phyloP scores from a whole-genome alignment of 2,329 filamentous ascomycete species.

The Pseudogymnoascus verrucosus region DNA sequence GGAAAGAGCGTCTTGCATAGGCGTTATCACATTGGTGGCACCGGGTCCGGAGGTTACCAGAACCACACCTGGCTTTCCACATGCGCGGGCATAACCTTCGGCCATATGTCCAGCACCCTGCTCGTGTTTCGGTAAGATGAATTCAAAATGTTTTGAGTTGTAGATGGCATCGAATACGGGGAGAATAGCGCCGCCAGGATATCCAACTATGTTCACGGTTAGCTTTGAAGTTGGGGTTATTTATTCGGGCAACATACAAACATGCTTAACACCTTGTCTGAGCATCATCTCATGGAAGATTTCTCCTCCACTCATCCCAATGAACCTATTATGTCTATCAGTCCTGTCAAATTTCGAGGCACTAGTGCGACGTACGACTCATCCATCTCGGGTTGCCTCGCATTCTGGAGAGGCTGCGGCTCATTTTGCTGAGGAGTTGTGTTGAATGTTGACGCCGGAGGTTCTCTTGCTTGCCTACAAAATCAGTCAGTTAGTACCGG shows the following conservation, averaged over 20 bases:
- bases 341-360: conserved; percentile 9
- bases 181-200: conserved; percentile 91
- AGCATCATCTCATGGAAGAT: conserved; percentile 99
- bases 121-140: conserved; percentile 90
- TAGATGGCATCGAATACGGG: conserved; percentile 98
- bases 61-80: conserved; percentile 89
- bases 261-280: conserved; percentile 80
- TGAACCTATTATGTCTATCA: conserved; percentile 51
- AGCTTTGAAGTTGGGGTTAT: neutral
- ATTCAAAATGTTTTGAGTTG: conserved; percentile 95
- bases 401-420: conserved; percentile 58
- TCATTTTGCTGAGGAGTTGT: conserved; percentile 44
- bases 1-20: conserved; percentile 90
- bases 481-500: conserved; percentile 17
- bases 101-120: conserved; percentile 99
- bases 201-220: conserved; percentile 53
- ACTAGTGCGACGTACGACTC: conserved; percentile 53
- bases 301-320: conserved; percentile 89
- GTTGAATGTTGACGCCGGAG: conserved; percentile 57
- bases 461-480: conserved; percentile 46
- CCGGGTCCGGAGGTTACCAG: conserved; percentile 94
- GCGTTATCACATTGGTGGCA: conserved; percentile 92
- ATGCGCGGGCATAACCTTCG: conserved; percentile 89
- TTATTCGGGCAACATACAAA: conserved; percentile 55
- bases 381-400: conserved; percentile 58